Base-by-base conservation (phyloP, 495 filamentous ascomycete genomes). In the Podospora fimiseda region DNA sequence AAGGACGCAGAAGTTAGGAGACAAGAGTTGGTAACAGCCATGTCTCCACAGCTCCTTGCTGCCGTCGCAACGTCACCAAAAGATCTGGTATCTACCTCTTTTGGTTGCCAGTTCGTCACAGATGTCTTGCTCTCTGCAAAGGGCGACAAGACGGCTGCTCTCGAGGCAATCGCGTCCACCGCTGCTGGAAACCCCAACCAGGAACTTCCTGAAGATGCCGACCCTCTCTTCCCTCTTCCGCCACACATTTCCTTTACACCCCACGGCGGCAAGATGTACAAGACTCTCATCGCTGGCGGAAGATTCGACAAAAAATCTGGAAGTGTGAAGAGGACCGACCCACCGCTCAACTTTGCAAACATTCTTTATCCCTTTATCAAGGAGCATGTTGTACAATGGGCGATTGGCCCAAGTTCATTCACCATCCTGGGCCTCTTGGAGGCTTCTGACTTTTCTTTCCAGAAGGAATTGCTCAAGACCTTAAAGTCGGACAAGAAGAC, bases 231-330 rank as follows among this genome's bases (percentile, higher is more conserved):
- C 23, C 56, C 55, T n/a, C 55, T 65, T 0, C 57, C 53, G 2
- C 64, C 66, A 1, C 84, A 88, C 61, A 72, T 84, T 43, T 78
- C 76, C 20, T 69, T 73, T 48, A 77, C 78, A 0, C 72, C 89
- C 2, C 77, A 80, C 51, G 85, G 83, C 2, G 88, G 89, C n/a
- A 82, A 87, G 45, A 86, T 96, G 83, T 79, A 95, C 55, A 96
- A 95, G 70, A 84, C 84, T 0, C 78, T 99, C 1, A 87, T 96
- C 21, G 80, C 86, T 27, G 92, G 93, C 18, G 93, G 94, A 9
- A 81, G 78, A 20, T 98, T 85, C 66, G 89, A 96, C 70, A 74
- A 73, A 19, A 77, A 74, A 30, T 74, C 76, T 2, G 88, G 87
- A 66, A 78, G 75, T 43, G 70, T 95, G 41, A 80, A 76, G 64